Conservation (phyloP, 2,329 filamentous ascomycete genomes). For the Alternaria panax region DNA sequence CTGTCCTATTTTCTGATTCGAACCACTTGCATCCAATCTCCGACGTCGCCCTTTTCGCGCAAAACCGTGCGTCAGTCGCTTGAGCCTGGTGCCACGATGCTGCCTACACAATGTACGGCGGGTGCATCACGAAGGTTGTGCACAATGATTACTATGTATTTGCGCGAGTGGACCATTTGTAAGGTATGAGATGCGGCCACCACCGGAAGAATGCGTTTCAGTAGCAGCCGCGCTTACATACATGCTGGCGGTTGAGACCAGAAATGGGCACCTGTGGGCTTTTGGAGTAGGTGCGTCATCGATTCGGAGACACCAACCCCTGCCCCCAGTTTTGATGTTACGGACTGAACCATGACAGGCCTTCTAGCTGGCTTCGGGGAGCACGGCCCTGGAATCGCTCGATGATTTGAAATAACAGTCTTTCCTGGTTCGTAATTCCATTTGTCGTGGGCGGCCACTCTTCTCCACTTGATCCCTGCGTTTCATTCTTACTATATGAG, state of each 20-base stretch:
- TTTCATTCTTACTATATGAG: conserved; percentile 3
- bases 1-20: conserved; percentile 21
- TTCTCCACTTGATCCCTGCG: neutral
- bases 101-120: conserved; percentile 5
- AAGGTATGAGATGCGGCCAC: neutral
- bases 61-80: conserved; percentile 22
- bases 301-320: neutral
- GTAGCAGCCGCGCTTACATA: neutral
- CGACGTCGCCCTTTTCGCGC: conserved; percentile 16
- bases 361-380: neutral
- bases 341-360: conserved; percentile 4
- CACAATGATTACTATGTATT: conserved; percentile 5
- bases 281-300: conserved; percentile 2
- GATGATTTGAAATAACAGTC: neutral
- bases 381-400: neutral
- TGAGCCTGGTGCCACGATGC: conserved; percentile 1
- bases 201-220: conserved; percentile 14
- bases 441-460: neutral
- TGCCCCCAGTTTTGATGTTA: neutral
- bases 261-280: neutral
- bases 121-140: conserved; percentile 6
- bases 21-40: conserved; percentile 18
- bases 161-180: conserved; percentile 1
- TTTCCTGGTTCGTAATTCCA: conserved; percentile 1
- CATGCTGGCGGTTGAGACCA: neutral